phyloP scores from a whole-genome alignment of 2,329 filamentous ascomycete species.

The Stenocarpella maydis region DNA sequence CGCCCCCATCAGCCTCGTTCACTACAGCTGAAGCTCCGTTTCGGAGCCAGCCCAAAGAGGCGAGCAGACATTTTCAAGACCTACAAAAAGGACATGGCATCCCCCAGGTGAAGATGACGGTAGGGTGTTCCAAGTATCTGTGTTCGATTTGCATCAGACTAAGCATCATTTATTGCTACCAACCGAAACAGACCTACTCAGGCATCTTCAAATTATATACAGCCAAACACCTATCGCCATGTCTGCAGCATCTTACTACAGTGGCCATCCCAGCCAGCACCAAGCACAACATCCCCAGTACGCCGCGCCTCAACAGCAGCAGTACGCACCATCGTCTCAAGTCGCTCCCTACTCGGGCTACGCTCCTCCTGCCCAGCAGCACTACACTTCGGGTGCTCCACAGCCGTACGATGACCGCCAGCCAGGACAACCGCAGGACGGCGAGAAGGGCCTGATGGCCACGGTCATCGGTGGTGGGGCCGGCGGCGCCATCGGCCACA shows the following conservation, averaged over 20 bases:
- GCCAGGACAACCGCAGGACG: constrained; percentile 43
- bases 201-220: neutral
- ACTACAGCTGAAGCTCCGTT: constrained; percentile 10
- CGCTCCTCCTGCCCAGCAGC: constrained; percentile 27
- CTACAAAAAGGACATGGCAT: neutral
- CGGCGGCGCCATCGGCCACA: constrained; percentile 62
- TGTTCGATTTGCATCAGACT: neutral
- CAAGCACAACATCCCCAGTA: constrained; percentile 27
- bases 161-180: neutral
- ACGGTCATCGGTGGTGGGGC: constrained; percentile 61
- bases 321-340: constrained; percentile 30
- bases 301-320: constrained; percentile 35
- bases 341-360: constrained; percentile 34
- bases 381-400: constrained; percentile 28
- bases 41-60: constrained; percentile 3
- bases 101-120: neutral
- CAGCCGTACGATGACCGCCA: constrained; percentile 22
- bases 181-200: neutral
- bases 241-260: constrained; percentile 41
- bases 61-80: neutral
- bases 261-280: constrained; percentile 25
- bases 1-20: constrained; percentile 13
- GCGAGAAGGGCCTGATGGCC: constrained; percentile 63
- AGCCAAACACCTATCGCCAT: constrained; percentile 29
- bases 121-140: neutral